Base-by-base conservation (phyloP, 306 rosid genomes). In the Ormosia semicastrata region DNA sequence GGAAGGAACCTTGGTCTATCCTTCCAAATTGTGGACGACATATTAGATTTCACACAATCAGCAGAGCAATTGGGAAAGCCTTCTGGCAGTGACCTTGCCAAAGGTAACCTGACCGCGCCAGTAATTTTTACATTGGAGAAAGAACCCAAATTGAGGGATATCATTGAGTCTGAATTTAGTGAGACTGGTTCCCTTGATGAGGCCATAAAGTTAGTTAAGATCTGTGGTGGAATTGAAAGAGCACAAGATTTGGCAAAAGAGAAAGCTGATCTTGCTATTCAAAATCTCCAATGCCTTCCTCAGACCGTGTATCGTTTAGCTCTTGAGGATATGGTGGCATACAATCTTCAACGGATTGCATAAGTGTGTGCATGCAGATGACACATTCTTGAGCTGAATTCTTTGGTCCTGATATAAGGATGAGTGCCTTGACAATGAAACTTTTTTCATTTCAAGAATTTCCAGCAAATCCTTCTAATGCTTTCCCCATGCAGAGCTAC, bases 1-100 rank as follows among this genome's bases (percentile, higher is more conserved):
- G 99, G 99, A 12, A 89, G 68, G 87, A 92, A 94, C 74, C 97
- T 96, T 2, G 99, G 99, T 72, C 93, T 96, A 39, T 92, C 99
- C 40, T 96, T 96, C 91, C 99, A 92, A 92, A 89, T 96, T 43
- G 97, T 96, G 9, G 97, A 96, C 29, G 99, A 96, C 91, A 91
- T 94, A 60, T 78, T 96, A 86, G 99, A 96, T 85, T 94, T 96
- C 78, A 96, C 99, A 0, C 97, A 96, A 79, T 91, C 99, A 0
- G 92, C 92, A 0, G 96, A 94, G 85, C 99, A 96, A 83, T 91
- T 96, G 7, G 99, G 99, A 41, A 96, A 96, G 92, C 99, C 99
- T 17, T 97, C 97, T 0, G 98, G 95, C 34, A 91, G 81, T 53
- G 99, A 96, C 89, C 90, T 96, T 14, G 93, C 89, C 53, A 96